A percentile compares a stretch with the other conserved stretches of the same genome.
These are phyloP conservation scores for Batkoa obscura DNA, from an alignment of 371 early-diverging fungal genomes.

Conservation along the genomic window DNA sequence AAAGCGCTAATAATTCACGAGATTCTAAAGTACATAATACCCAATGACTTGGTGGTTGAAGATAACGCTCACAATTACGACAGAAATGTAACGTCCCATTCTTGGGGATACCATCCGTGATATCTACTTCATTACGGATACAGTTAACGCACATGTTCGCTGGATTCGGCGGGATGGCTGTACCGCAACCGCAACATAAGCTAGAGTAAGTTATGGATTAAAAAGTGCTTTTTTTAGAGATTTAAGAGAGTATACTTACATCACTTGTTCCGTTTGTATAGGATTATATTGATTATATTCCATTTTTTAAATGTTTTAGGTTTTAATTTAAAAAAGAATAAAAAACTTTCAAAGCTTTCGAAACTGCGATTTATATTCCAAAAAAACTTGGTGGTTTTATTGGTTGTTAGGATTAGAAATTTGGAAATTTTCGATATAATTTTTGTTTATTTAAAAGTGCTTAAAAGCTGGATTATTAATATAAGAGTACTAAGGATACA, in stretches of 20 bases:
- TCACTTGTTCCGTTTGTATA: constrained; percentile 24
- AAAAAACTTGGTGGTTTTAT: too few relatives aligned
- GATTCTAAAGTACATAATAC: constrained; percentile 75
- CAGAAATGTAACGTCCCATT: constrained; percentile 87
- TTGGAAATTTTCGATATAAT: too few relatives aligned
- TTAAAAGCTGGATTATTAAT: too few relatives aligned
- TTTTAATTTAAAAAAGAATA: too few relatives aligned
- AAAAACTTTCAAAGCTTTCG: too few relatives aligned
- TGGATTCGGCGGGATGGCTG: constrained; percentile 88
- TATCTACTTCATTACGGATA: constrained; percentile 86
- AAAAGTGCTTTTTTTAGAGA: neutral
- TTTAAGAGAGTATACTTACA: constrained; percentile 13
- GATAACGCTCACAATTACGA: constrained; percentile 91
- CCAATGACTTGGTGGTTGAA: constrained; percentile 93
- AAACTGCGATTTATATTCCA: too few relatives aligned
- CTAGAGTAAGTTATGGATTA: constrained; percentile 6
- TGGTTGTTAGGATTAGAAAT: too few relatives aligned
- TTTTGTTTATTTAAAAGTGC: too few relatives aligned
- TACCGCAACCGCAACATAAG: constrained; percentile 96
- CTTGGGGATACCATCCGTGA: constrained; percentile 96
- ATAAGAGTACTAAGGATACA: too few relatives aligned
- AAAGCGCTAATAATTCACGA: constrained; percentile 83
- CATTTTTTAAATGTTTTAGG: too few relatives aligned
- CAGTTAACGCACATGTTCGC: constrained; percentile 98
- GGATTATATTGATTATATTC: constrained; percentile 16